phyloP scores from a whole-genome alignment of 176 grass and related monocot species.

The Pharus latifolius region DNA sequence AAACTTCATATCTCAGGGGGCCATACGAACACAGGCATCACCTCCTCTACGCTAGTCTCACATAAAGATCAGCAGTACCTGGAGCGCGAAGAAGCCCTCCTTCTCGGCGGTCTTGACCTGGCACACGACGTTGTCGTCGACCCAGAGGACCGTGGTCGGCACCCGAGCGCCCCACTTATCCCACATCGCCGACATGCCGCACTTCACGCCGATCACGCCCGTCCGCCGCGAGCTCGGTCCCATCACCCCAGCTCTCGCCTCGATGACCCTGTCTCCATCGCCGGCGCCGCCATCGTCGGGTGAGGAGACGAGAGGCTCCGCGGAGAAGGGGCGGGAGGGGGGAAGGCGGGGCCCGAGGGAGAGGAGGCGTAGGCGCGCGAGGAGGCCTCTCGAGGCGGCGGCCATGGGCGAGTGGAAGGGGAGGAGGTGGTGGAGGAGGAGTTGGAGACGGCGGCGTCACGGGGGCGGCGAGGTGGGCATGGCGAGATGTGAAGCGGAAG shows the following conservation, averaged over 20 bases:
- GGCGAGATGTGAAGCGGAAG: not conserved
- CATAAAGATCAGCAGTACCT: slow-evolving; percentile 36
- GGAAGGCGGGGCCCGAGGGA: slow-evolving; percentile 9
- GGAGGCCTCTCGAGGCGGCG: slow-evolving; percentile 75
- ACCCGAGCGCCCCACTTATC: slow-evolving; percentile 97
- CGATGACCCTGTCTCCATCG: slow-evolving; percentile 41
- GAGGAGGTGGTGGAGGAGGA: not conserved
- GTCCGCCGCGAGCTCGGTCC: slow-evolving; percentile 52
- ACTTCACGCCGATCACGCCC: slow-evolving; percentile 84
- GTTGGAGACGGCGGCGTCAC: slow-evolving; percentile 5
- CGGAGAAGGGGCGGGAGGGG: slow-evolving; percentile 41
- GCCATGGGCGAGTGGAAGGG: slow-evolving; percentile 44
- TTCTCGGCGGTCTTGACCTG: slow-evolving; percentile 95
- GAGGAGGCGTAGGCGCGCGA: slow-evolving; percentile 43
- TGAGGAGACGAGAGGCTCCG: slow-evolving; percentile 36
- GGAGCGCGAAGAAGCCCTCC: slow-evolving; percentile 77
- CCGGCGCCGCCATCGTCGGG: slow-evolving; percentile 23
- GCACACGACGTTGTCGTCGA: slow-evolving; percentile 89
- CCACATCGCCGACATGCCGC: slow-evolving; percentile 94
- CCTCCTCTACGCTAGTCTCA: too few species aligned
- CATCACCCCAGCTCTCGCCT: slow-evolving; percentile 51
- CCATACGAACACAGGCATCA: too few species aligned
- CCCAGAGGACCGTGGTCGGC: slow-evolving; percentile 81
- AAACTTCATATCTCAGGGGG: not conserved
- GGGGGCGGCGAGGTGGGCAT: not conserved